phyloP scores from a whole-genome alignment of 2,329 filamentous ascomycete species.

The Karstenula rhodostoma region DNA sequence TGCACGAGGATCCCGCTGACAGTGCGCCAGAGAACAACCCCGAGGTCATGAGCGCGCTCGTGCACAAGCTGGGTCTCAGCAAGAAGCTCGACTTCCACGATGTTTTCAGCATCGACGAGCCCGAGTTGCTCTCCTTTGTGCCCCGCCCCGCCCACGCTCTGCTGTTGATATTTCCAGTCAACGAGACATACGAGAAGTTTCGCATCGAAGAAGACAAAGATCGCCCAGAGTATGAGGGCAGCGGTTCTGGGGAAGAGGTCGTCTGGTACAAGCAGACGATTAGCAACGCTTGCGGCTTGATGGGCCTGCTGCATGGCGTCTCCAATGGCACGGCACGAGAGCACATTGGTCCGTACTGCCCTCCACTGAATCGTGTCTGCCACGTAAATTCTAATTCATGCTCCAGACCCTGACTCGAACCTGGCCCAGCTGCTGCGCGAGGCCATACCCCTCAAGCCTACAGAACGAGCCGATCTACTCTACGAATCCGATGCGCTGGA shows the following conservation, averaged over 20 bases:
- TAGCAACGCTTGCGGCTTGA: slow-evolving; percentile 90
- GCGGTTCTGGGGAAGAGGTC: slow-evolving; percentile 75
- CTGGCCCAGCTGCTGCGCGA: slow-evolving; percentile 71
- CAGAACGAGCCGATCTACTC: slow-evolving; percentile 73
- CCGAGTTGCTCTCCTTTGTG: slow-evolving; percentile 83
- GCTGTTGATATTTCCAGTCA: slow-evolving; percentile 90
- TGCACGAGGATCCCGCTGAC: slow-evolving; percentile 21
- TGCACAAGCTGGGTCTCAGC: slow-evolving; percentile 87
- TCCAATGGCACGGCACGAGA: slow-evolving; percentile 76
- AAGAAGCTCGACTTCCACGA: slow-evolving; percentile 81
- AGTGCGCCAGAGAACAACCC: slow-evolving; percentile 74
- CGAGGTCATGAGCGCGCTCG: slow-evolving; percentile 84
- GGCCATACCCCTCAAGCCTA: slow-evolving; percentile 74
- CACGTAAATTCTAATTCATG: slow-evolving; percentile 23
- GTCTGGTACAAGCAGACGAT: slow-evolving; percentile 98
- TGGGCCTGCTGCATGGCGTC: slow-evolving; percentile 86
- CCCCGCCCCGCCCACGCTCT: slow-evolving; percentile 88
- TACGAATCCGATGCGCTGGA: slow-evolving; percentile 81
- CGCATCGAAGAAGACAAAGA: slow-evolving; percentile 76
- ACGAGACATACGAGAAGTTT: slow-evolving; percentile 77
- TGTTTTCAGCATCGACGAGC: slow-evolving; percentile 89
- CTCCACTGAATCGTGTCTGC: background rate
- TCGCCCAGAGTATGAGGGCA: slow-evolving; percentile 69
- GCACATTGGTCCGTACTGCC: slow-evolving; percentile 38
- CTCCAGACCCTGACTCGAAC: slow-evolving; percentile 58